These are phyloP conservation scores for Xylaria cubensis DNA, from an alignment of 495 filamentous ascomycete species.

Conservation along the genomic window DNA sequence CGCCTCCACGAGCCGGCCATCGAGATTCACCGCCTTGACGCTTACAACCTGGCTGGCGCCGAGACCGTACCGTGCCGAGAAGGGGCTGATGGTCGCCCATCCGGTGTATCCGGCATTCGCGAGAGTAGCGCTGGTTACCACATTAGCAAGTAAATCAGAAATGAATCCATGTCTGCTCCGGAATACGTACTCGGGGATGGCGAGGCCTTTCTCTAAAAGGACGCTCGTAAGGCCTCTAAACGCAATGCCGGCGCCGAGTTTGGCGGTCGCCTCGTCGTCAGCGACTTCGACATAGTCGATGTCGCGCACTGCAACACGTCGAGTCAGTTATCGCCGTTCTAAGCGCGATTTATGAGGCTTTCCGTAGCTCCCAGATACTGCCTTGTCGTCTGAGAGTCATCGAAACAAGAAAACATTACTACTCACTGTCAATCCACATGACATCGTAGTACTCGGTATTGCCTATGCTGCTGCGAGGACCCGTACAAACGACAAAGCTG, in stretches of 20 bases:
- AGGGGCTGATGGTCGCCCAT: conserved; percentile 47
- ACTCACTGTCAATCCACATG: conserved; percentile 43
- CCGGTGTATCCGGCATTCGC: conserved; percentile 45
- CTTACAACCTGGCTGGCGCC: conserved; percentile 50
- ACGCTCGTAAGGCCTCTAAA: conserved; percentile 34
- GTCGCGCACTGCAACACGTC: conserved; percentile 38
- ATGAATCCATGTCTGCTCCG: neutral
- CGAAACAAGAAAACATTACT: neutral
- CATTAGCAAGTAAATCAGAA: neutral
- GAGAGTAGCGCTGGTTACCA: conserved; percentile 30
- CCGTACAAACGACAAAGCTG: conserved; percentile 44
- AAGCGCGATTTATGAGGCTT: neutral
- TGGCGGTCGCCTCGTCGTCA: conserved; percentile 35
- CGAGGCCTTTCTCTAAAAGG: conserved; percentile 41
- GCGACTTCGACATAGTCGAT: conserved; percentile 44
- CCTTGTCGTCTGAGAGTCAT: neutral
- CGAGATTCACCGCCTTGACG: conserved; percentile 45
- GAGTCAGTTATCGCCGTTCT: neutral
- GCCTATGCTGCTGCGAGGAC: conserved; percentile 48
- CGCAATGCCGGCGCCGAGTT: conserved; percentile 49
- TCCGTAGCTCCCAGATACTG: neutral
- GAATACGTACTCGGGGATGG: conserved; percentile 30
- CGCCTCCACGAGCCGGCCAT: conserved; percentile 44
- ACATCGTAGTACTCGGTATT: conserved; percentile 34
- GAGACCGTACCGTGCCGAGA: conserved; percentile 43